phyloP scores from a whole-genome alignment of 2,329 filamentous ascomycete genomes.

The Decorospora gaudefroyi region DNA sequence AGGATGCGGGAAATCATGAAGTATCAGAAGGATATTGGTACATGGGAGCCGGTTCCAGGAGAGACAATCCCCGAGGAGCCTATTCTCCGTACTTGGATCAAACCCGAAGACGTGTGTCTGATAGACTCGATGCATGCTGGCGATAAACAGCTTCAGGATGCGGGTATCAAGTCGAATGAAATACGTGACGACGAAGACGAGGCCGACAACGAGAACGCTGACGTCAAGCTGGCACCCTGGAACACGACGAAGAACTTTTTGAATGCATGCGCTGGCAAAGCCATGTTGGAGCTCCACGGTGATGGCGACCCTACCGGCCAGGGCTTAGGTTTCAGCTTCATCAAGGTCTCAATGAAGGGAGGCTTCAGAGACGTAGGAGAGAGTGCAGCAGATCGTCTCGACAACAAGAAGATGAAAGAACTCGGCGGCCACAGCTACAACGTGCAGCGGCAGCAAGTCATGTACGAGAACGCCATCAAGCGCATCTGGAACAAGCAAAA shows the following conservation, averaged over 20 bases:
- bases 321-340: conserved; percentile 93
- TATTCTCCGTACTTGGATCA: conserved; percentile 82
- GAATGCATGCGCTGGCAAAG: conserved; percentile 89
- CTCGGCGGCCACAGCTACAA: conserved; percentile 94
- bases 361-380: conserved; percentile 91
- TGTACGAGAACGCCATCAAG: conserved; percentile 88
- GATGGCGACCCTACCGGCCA: conserved; percentile 93
- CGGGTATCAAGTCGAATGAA: conserved; percentile 74
- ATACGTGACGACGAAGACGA: conserved; percentile 66
- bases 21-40: conserved; percentile 85
- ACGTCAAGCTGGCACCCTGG: conserved; percentile 92
- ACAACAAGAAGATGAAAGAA: conserved; percentile 71
- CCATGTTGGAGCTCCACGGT: conserved; percentile 93
- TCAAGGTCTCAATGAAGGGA: conserved; percentile 98
- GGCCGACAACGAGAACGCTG: conserved; percentile 73
- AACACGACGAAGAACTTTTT: conserved; percentile 96
- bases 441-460: conserved; percentile 88
- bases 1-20: conserved; percentile 96
- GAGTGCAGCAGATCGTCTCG: conserved; percentile 83
- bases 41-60: conserved; percentile 73
- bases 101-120: conserved; percentile 91
- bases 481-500: conserved; percentile 93
- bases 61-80: conserved; percentile 80
- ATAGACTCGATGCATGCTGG: conserved; percentile 97
- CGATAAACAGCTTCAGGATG: conserved; percentile 85